Evolutionary conservation across 371 early-diverging fungal species (phyloP).

Genomic region (Zychaea mexicana): DNA sequence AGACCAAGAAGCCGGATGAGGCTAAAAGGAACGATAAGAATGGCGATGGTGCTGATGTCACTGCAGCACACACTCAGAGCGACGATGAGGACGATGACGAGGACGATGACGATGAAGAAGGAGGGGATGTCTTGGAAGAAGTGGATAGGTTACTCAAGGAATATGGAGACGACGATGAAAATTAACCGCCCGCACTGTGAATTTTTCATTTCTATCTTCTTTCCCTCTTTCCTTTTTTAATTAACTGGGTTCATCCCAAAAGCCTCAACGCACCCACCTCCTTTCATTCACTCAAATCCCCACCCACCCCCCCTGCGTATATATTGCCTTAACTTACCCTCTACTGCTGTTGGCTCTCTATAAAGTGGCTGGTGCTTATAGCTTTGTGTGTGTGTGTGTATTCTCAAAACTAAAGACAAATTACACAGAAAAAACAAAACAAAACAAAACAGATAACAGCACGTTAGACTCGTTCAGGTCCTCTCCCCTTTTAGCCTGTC

Average conservation of each 20-base stretch:
- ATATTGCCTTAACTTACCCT: not conserved
- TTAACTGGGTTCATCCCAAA: not conserved
- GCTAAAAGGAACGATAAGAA: not conserved
- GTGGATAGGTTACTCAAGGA: slow-evolving; percentile 27
- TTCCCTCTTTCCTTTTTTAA: not conserved
- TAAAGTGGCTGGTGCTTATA: not conserved
- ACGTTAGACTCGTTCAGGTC: not conserved
- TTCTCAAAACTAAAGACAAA: no score
- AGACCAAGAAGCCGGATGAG: not conserved
- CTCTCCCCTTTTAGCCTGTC: not conserved
- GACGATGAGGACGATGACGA: slow-evolving; percentile 42
- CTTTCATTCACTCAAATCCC: no score
- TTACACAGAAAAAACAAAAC: not conserved
- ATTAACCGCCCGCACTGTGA: no score
- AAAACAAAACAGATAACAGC: not conserved
- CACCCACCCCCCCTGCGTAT: not conserved
- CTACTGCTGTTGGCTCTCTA: no score
- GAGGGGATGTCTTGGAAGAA: slow-evolving; percentile 18
- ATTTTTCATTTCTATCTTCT: not conserved
- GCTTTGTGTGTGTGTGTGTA: no score
- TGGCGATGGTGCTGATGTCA: slow-evolving; percentile 25
- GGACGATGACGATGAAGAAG: slow-evolving; percentile 19
- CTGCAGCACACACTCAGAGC: not conserved
- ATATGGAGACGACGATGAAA: slow-evolving; percentile 18
- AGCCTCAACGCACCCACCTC: no score